phyloP scores from a whole-genome alignment of 192 early-diverging fungal genomes.

The Coemansia sp. region DNA sequence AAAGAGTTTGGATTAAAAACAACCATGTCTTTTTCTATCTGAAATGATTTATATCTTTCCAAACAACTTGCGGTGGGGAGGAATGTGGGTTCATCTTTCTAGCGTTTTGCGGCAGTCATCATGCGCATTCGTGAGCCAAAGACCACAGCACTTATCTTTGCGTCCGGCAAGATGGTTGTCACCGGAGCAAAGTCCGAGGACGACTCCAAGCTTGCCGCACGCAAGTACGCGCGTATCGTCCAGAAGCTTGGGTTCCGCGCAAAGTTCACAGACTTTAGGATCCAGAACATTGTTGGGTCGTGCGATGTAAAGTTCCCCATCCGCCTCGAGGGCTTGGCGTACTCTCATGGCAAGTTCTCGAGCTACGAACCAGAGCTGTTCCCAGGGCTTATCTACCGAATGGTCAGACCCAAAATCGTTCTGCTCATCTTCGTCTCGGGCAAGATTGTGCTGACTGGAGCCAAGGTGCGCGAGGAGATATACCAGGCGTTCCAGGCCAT shows the following conservation, averaged over 20 bases:
- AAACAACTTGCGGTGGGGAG: background rate
- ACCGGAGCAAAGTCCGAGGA: conserved; percentile 98
- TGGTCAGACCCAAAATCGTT: conserved; percentile 98
- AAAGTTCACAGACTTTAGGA: conserved; percentile 99
- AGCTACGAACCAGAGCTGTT: conserved; percentile 98
- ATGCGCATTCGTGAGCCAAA: conserved; percentile 99
- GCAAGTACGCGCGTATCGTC: conserved; percentile 99
- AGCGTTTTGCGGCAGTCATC: conserved; percentile 99
- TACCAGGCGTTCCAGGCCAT: conserved; percentile 98
- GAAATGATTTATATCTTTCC: background rate
- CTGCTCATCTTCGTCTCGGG: conserved; percentile 98
- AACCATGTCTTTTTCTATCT: background rate
- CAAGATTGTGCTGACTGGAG: conserved; percentile 99
- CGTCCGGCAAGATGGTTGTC: conserved; percentile 99
- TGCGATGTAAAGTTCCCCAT: conserved; percentile 99
- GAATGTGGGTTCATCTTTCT: conserved; percentile 3
- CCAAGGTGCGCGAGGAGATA: conserved; percentile 97
- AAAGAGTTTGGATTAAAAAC: conserved; percentile 1
- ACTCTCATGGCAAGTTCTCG: conserved; percentile 86
- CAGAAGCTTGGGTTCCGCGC: conserved; percentile 98
- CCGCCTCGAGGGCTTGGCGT: conserved; percentile 94
- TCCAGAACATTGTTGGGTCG: conserved; percentile 99
- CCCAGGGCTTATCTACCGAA: conserved; percentile 98
- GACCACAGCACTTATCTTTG: conserved; percentile 98
- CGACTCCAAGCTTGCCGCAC: conserved; percentile 91